A percentile compares a stretch with the other conserved stretches of the same genome.
Conservation (phyloP, 2,329 filamentous ascomycete species). For the Aspergillus alliaceus region DNA sequence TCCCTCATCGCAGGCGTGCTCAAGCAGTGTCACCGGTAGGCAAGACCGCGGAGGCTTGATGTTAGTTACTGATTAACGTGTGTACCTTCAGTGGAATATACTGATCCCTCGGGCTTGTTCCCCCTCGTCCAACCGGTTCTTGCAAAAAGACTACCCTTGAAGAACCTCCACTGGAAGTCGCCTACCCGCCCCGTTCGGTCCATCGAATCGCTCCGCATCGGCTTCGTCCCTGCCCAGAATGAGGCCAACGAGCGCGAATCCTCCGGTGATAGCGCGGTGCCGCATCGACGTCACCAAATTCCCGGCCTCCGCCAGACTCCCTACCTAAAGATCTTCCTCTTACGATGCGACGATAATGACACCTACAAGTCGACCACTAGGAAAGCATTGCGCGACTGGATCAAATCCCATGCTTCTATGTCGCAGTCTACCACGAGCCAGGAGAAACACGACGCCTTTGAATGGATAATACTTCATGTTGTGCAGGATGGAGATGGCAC, state of each 20-base stretch:
- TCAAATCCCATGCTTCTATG: conserved; percentile 71
- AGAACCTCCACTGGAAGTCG: conserved; percentile 96
- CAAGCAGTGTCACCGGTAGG: conserved; percentile 71
- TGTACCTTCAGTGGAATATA: conserved; percentile 79
- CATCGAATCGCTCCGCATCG: conserved; percentile 88
- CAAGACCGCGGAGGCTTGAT: conserved; percentile 5
- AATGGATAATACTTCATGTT: conserved; percentile 93
- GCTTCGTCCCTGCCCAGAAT: conserved; percentile 68
- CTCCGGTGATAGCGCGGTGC: conserved; percentile 38
- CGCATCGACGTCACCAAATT: conserved; percentile 82
- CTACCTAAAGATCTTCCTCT: conserved; percentile 85
- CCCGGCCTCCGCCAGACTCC: conserved; percentile 89
- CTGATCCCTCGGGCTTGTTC: conserved; percentile 88
- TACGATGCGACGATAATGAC: conserved; percentile 95
- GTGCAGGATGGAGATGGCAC: conserved; percentile 72
- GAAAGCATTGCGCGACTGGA: conserved; percentile 83
- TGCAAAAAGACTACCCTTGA: conserved; percentile 75
- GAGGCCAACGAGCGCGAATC: conserved; percentile 33
- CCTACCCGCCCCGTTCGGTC: conserved; percentile 87
- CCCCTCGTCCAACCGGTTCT: conserved; percentile 77
- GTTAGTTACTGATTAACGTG: not conserved
- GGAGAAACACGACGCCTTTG: conserved; percentile 94
- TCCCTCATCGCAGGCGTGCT: conserved; percentile 54
- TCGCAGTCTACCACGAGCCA: conserved; percentile 62
- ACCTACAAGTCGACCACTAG: conserved; percentile 80